Conservation (phyloP, 352 stramenopile genomes). For the Phytophthora tubulina region DNA sequence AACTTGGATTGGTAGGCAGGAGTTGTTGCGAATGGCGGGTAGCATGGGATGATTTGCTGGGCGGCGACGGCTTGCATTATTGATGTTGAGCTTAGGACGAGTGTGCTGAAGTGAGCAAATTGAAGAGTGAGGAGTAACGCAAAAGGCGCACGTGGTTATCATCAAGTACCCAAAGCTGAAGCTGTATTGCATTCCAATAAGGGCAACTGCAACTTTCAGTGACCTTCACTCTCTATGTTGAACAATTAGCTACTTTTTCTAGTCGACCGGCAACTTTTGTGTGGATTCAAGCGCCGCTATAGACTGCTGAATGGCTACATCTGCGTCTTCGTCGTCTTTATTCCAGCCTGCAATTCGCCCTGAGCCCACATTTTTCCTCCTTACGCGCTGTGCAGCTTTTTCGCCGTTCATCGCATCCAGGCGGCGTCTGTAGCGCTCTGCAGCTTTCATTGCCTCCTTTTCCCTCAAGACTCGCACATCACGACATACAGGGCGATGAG, state of each 20-base stretch:
- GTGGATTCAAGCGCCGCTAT: conserved; percentile 12
- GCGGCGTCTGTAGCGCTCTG: conserved; percentile 49
- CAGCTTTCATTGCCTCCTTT: conserved; percentile 54
- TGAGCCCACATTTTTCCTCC: neutral
- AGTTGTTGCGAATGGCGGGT: conserved; percentile 16
- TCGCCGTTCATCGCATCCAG: conserved; percentile 34
- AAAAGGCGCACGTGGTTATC: neutral
- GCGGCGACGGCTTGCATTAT: conserved; percentile 19
- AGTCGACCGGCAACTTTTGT: conserved; percentile 5
- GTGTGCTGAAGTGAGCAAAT: conserved; percentile 12
- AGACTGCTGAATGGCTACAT: conserved; percentile 35
- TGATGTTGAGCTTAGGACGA: neutral
- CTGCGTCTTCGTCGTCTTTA: conserved; percentile 18
- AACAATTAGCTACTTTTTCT: conserved; percentile 21
- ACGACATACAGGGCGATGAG: conserved; percentile 46
- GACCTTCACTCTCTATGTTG: conserved; percentile 28
- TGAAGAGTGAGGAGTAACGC: conserved; percentile 17
- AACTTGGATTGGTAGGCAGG: neutral
- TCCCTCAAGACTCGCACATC: conserved; percentile 61
- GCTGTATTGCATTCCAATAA: conserved; percentile 3
- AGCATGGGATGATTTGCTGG: conserved; percentile 24
- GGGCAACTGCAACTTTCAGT: conserved; percentile 28
- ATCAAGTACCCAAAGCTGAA: too few relatives aligned
- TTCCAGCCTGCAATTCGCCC: neutral
- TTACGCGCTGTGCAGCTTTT: neutral